Base-by-base conservation (phyloP, 768 basidiomycete species). In the Cubamyces sp. region DNA sequence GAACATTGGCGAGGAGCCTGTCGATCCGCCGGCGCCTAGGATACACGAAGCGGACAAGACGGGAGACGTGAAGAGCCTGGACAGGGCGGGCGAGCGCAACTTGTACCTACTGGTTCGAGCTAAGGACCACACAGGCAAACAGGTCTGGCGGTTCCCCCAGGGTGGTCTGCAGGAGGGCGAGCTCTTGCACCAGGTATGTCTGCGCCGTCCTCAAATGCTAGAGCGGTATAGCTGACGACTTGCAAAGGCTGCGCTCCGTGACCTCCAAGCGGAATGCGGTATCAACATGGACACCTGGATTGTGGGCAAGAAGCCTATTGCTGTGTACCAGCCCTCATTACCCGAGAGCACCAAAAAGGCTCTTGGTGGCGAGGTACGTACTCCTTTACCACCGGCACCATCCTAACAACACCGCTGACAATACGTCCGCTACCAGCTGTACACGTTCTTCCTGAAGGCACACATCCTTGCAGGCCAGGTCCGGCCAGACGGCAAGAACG, bases 401-500 rank as follows among this genome's bases (percentile, higher is more conserved):
- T 25, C 16, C 51, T 1, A 30, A 8, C 6, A 8, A 14, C 18
- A 43, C 54, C 9, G 34, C 34, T 34, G 34, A 54, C 26, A n/a
- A 21, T 39, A 45, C 14, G 8, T 48, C 3, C 11, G 11, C 25
- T 25, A 42, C 0, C 69, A 97, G 95, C 82, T 78, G 55, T 77
- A 83, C 43, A 79, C 91, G 19, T 99, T 98, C 78, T 92, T 97
- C 80, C 91, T 91, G 79, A 97, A 97, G 73, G 92, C 86, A 19
- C 95, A 97, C 71, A 92, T 98, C 55, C 82, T 98, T 70, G 87
- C 92, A 2, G 96, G 96, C 18, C 91, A 95, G 73, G 89, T 88
- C 34, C 79, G 77, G 19, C 86, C 88, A 18, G 73, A 83, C 34
- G 71, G 78, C n/a, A 74, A 81, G 64, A 72, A 75, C 21, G 77